Base-by-base conservation (phyloP, 1,139 yeast genomes). In the Pneumocystis sp. region DNA sequence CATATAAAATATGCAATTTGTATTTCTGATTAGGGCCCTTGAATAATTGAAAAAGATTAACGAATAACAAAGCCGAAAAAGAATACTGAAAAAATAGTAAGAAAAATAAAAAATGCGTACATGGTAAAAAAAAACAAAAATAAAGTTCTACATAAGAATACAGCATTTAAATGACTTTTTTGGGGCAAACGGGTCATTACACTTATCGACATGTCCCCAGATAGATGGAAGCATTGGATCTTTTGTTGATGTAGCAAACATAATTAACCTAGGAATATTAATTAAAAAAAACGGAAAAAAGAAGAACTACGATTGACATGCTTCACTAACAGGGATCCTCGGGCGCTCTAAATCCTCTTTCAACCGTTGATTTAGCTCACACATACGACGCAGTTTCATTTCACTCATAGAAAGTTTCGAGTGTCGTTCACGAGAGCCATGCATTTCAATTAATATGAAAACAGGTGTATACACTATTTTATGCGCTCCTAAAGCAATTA, bases 181-280 rank as follows among this genome's bases (percentile, higher is more conserved):
- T 17, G 68, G 68, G 19, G 62, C 65, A 29, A 67, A 68, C 25
- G 70, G 70, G 59, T 69, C 70, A 17, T 68, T 69, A 12, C 63
- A 63, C 60, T 66, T 67, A 59, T 68, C 71, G 39, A 65, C 37
- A 56, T 65, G 64, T 7, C 70, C 70, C 70, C 70, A 69, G 31
- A 66, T 65, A 39, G 68, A 66, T 39, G 70, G 71, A 17, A 69
- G 63, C 70, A 69, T 69, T 39, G 62, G 64, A 60, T 69, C 71
- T 57, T 65, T 68, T 10, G 71, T 69, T 40, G 61, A 64, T 57
- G 65, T 66, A 5, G 70, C 64, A 60, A 68, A 66, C 15, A 65
- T 65, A 56, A 68, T 65, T 63, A 69, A 65, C 35, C 69, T 67
- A 44, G 29, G n/a, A 39, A 35, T n/a, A 25, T 31, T 5, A 50